Base-by-base conservation (phyloP, 1,284 basidiomycete species). In the Pyrrhoderma noxium region DNA sequence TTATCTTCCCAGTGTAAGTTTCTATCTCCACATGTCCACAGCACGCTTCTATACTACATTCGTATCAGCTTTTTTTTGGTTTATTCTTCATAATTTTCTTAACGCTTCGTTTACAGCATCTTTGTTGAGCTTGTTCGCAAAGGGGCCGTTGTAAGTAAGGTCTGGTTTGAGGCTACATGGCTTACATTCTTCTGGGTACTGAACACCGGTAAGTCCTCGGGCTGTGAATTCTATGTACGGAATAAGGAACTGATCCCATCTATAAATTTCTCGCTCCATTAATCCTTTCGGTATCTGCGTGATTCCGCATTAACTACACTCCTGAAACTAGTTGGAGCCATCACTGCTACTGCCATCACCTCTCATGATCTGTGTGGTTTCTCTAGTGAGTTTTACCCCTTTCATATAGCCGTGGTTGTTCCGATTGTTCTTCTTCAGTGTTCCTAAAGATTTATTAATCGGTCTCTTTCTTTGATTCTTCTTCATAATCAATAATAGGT, bases 121-220 rank as follows among this genome's bases (percentile, higher is more conserved):
- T 80, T 82, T 58, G 62, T 76, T 40, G 85, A 88, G 62, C 61
- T 86, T 35, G 60, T 77, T 31, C 70, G 70, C 22, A 68, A 66
- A 51, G 70, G 75, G 63, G 66, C 76, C 2, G 60, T 83, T 40
- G 72, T 78, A 11, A 73, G 75, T 36, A 74, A 71, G 11, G 76
- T 88, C n/a, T 85, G 81, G 80, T 80, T 86, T 56, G 85, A 89
- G 62, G 75, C 74, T 57, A 49, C 65, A 21, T 89, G 85, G 85
- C 64, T 80, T 39, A 67, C 70, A 1, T 25, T 80, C 5, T 79
- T 82, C 59, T 80, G 75, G 63, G 41, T 76, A 16, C 62, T 86
- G 63, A 70, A 84, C 54, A 65, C 88, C 7, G 73, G 86, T 89
- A 61, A 38, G 79, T 64, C 34, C 18, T 36, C 35, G 13, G 34